Evolutionary conservation across 2,329 filamentous ascomycete genomes (phyloP).

Genomic region (Monosporascus ibericus): DNA sequence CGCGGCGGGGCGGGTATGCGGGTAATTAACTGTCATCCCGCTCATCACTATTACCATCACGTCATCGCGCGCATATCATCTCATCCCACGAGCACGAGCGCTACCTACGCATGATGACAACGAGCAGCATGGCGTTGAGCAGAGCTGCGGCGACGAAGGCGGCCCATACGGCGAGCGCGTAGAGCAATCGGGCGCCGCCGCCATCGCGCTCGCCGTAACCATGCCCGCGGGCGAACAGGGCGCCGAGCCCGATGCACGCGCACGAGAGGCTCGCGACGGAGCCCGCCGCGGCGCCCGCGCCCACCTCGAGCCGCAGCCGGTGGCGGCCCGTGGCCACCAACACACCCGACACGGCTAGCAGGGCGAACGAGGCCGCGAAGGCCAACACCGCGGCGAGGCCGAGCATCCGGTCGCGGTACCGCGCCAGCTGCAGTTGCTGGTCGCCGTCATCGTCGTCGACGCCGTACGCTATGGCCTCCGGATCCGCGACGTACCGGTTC

Average conservation of each 20-base stretch:
- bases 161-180: slow-evolving; percentile 36
- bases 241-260: slow-evolving; percentile 54
- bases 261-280: slow-evolving; percentile 61
- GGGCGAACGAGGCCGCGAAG: slow-evolving; percentile 53
- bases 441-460: slow-evolving; percentile 45
- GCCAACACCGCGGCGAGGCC: slow-evolving; percentile 46
- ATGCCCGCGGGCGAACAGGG: slow-evolving; percentile 48
- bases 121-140: slow-evolving; percentile 45
- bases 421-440: slow-evolving; percentile 41
- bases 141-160: slow-evolving; percentile 41
- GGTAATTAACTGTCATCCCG: too few species aligned
- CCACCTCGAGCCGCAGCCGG: slow-evolving; percentile 64
- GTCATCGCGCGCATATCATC: too few species aligned
- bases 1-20: too few species aligned
- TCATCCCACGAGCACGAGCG: too few species aligned
- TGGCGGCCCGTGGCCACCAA: slow-evolving; percentile 64
- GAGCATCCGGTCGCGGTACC: slow-evolving; percentile 50
- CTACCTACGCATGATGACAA: slow-evolving; percentile 40
- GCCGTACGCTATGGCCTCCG: neutral
- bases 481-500: too few species aligned
- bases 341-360: slow-evolving; percentile 59
- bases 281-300: slow-evolving; percentile 65
- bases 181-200: slow-evolving; percentile 30
- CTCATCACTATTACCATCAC: too few species aligned
- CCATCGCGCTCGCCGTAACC: too few species aligned